phyloP scores from a whole-genome alignment of 2,329 filamentous ascomycete species.

The Hypoxylon sp. region DNA sequence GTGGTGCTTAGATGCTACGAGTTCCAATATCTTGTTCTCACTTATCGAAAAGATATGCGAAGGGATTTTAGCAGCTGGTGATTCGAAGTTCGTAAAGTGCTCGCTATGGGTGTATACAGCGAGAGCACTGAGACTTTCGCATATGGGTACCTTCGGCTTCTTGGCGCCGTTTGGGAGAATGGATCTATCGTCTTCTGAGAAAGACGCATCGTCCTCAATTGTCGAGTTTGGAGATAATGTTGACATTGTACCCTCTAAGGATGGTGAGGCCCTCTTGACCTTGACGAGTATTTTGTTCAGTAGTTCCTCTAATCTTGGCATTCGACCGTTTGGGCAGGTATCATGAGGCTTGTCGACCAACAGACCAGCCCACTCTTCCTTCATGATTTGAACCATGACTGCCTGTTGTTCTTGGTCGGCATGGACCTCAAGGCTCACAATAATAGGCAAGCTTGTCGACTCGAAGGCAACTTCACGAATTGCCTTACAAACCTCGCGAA shows the following conservation, averaged over 20 bases:
- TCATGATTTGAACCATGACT: constrained; percentile 95
- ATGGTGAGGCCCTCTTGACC: constrained; percentile 71
- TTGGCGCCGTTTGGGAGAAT: constrained; percentile 54
- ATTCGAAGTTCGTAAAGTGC: constrained; percentile 80
- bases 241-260: constrained; percentile 53
- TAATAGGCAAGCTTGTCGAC: constrained; percentile 82
- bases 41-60: constrained; percentile 89
- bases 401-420: constrained; percentile 86
- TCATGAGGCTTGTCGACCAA: constrained; percentile 74
- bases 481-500: constrained; percentile 86
- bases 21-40: constrained; percentile 79
- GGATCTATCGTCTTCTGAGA: constrained; percentile 62
- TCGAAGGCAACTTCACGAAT: constrained; percentile 85
- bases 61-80: constrained; percentile 71
- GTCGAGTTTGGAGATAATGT: constrained; percentile 52
- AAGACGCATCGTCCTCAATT: constrained; percentile 58
- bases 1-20: constrained; percentile 73
- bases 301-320: constrained; percentile 80
- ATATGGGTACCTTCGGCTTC: constrained; percentile 72
- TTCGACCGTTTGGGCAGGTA: constrained; percentile 65
- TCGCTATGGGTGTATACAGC: constrained; percentile 91
- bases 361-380: constrained; percentile 83
- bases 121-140: constrained; percentile 78
- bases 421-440: constrained; percentile 94
- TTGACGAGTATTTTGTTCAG: constrained; percentile 87